Base-by-base conservation (phyloP, 306 rosid genomes). In the Pterocarpus santalinus region DNA sequence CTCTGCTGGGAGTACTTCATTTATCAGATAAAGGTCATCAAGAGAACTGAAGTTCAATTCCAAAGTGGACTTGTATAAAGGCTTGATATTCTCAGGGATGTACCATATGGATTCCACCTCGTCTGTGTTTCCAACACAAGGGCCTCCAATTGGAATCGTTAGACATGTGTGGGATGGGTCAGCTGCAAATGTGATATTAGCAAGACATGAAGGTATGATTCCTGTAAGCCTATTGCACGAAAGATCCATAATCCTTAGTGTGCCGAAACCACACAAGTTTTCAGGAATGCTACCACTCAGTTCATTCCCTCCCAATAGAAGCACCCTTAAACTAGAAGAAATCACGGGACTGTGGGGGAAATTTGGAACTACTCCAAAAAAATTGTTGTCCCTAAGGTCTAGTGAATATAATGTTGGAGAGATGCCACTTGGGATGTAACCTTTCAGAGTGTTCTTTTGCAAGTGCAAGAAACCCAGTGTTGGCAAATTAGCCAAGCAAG, bases 281-380 rank as follows among this genome's bases (percentile, higher is more conserved):
- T 4, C 15, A 39, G 81, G 81, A 65, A 76, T 51, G 5, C 3
- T 2, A 65, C 81, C 81, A 15, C 52, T 17, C 4, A 76, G 30
- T 46, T 64, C 2, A 51, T 76, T 76, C 5, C 30, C 72, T 13
- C 51, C 53, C 33, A 76, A 33, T 38, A 44, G 58, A 28, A 76
- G 47, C 8, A 52, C 35, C 0, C 51, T 5, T 36, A 36, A 36
- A 36, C 4, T 36, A 5, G 1, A 36, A 36, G 39, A 36, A 36
- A 36, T 36, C 39, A 36, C 0, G 39, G 39, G 39, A 36, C 4
- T 36, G 39, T 36, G 39, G 39, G 2, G 39, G 39, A 36, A 3
- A 36, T 36, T 36, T 36, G 39, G 81, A 36, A 76, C 30, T 49
- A 13, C 30, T 5, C 81, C 81, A 7, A 22, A 64, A 30, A 76